These are phyloP conservation scores for Plasmodium gonderi DNA, from an alignment of 169 alveolate species.

Conservation along the genomic window DNA sequence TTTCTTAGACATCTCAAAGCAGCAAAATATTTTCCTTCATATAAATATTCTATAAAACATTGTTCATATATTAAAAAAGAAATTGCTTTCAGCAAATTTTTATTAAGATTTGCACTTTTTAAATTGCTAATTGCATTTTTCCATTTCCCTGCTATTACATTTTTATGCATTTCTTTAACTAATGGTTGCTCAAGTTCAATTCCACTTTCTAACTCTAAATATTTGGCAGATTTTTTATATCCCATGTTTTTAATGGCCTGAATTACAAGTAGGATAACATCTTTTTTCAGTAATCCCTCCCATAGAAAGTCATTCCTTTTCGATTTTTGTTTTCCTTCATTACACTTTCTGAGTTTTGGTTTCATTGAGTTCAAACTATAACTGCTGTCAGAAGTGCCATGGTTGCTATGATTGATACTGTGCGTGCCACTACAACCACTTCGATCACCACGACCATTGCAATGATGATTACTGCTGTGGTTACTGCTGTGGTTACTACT, in stretches of 20 bases:
- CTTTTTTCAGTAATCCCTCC: slow-evolving; percentile 66
- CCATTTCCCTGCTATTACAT: slow-evolving; percentile 77
- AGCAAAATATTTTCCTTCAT: slow-evolving; percentile 74
- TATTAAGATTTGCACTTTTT: slow-evolving; percentile 60
- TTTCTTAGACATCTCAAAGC: slow-evolving; percentile 80
- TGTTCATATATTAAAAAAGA: slow-evolving; percentile 81
- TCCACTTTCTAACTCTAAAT: slow-evolving; percentile 80
- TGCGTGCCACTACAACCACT: neutral
- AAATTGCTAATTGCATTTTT: slow-evolving; percentile 73
- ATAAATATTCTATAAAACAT: slow-evolving; percentile 77
- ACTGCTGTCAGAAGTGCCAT: neutral
- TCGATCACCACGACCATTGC: neutral
- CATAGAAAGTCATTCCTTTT: neutral
- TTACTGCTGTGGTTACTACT: neutral
- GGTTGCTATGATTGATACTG: neutral
- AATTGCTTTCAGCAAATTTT: slow-evolving; percentile 78
- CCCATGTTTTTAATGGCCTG: slow-evolving; percentile 72
- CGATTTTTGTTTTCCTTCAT: neutral
- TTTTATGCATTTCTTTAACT: slow-evolving; percentile 74
- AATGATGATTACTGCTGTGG: neutral
- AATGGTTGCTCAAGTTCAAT: slow-evolving; percentile 75
- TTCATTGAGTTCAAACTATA: neutral
- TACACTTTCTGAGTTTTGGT: neutral
- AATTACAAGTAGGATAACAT: slow-evolving; percentile 26
- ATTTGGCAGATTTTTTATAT: slow-evolving; percentile 70